Evolutionary conservation across 805 yeast species (phyloP).

Genomic region (Wickerhamomyces tratensis): DNA sequence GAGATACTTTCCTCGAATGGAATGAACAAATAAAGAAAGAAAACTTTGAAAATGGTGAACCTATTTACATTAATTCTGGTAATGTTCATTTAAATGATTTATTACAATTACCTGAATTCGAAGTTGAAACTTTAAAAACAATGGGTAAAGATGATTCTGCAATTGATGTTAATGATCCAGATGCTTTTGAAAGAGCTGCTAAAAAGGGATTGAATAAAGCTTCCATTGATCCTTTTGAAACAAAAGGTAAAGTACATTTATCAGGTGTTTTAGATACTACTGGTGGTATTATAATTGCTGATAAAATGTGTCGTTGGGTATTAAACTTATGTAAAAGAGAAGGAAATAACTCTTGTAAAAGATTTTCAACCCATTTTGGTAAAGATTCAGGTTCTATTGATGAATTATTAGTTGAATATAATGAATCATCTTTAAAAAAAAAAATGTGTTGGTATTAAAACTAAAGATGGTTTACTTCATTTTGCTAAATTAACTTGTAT

Average conservation of each 20-base stretch:
- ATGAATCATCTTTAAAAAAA: conserved; percentile 5
- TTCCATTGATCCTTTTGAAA: conserved; percentile 14
- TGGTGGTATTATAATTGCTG: conserved; percentile 23
- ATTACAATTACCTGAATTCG: conserved; percentile 14
- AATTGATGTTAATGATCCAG: conserved; percentile 11
- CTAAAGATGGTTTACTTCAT: conserved; percentile 7
- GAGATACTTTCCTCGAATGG: conserved; percentile 15
- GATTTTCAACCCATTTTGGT: conserved; percentile 17
- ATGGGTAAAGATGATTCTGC: conserved; percentile 8
- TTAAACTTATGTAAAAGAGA: conserved; percentile 11
- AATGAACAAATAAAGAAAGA: conserved; percentile 14
- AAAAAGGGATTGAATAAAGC: conserved; percentile 9
- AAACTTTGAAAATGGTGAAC: conserved; percentile 16
- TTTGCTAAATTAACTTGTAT: conserved; percentile 2
- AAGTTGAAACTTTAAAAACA: conserved; percentile 9
- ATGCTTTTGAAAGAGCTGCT: conserved; percentile 13
- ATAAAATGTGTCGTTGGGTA: conserved; percentile 23
- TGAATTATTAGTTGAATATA: conserved; percentile 5
- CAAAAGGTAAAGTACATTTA: conserved; percentile 7
- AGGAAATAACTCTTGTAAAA: conserved; percentile 3
- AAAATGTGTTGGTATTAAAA: conserved; percentile 14
- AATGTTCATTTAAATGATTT: conserved; percentile 16
- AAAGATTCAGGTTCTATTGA: conserved; percentile 7
- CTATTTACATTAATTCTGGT: conserved; percentile 17
- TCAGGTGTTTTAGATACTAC: conserved; percentile 20